These are phyloP conservation scores for Picea glauca DNA, from an alignment of 75 land plant genomes.

Conservation along the genomic window DNA sequence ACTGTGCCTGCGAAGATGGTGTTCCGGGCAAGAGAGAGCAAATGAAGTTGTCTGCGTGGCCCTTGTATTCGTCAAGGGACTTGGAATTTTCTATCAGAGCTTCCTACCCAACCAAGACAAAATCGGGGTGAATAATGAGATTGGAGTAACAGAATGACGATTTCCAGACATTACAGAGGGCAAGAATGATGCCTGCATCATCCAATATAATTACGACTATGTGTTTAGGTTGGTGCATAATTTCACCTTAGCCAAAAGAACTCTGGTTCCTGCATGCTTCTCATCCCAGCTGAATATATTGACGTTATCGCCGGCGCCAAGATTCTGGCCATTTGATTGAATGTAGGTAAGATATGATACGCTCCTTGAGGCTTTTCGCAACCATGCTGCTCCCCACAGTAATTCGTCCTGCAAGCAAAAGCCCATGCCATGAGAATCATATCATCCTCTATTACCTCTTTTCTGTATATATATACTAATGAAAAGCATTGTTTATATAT, in stretches of 20 bases:
- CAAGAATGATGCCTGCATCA: neutral
- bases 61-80: slow-evolving; percentile 16
- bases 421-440: neutral
- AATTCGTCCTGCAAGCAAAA: slow-evolving; percentile 24
- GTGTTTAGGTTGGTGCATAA: neutral
- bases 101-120: neutral
- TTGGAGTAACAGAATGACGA: too few relatives aligned
- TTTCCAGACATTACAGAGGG: too few relatives aligned
- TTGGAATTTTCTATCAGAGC: neutral
- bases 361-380: slow-evolving; percentile 29
- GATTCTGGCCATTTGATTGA: slow-evolving; percentile 10
- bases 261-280: slow-evolving; percentile 41
- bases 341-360: slow-evolving; percentile 25
- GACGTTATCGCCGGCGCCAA: slow-evolving; percentile 17
- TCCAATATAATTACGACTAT: neutral
- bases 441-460: too few relatives aligned
- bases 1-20: neutral
- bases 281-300: slow-evolving; percentile 34
- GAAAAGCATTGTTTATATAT: too few relatives aligned
- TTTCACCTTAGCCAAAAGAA: slow-evolving; percentile 26
- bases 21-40: slow-evolving; percentile 18
- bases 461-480: too few relatives aligned
- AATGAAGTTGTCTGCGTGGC: slow-evolving; percentile 23
- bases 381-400: slow-evolving; percentile 47
- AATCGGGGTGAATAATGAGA: neutral